A percentile compares a stretch with the other conserved stretches of the same genome.
phyloP scores from a whole-genome alignment of 75 land plant species.

The Sequoiadendron giganteum region DNA sequence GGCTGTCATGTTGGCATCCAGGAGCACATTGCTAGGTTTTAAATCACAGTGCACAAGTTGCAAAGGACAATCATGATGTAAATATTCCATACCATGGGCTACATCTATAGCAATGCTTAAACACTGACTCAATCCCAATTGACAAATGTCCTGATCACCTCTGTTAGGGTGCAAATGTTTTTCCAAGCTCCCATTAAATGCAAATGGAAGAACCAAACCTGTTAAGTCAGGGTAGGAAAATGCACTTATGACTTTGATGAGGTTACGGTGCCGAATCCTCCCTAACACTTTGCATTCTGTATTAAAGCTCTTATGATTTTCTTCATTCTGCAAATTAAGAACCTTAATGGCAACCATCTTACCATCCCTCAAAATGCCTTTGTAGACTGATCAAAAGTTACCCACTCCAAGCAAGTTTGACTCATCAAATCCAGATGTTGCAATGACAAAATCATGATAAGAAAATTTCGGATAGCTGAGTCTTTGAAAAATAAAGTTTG shows the following conservation, averaged over 20 bases:
- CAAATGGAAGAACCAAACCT: slow-evolving; percentile 36
- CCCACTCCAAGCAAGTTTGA: slow-evolving; percentile 24
- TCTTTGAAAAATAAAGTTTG: not conserved
- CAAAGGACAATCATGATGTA: slow-evolving; percentile 33
- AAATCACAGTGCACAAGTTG: slow-evolving; percentile 48
- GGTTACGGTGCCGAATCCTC: slow-evolving; percentile 47
- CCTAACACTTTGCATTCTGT: slow-evolving; percentile 49
- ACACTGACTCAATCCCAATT: slow-evolving; percentile 2
- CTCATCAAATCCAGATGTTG: slow-evolving; percentile 32
- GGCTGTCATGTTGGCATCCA: slow-evolving; percentile 38
- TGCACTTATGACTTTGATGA: slow-evolving; percentile 45
- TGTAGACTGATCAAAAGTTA: slow-evolving; percentile 28
- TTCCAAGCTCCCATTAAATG: slow-evolving; percentile 15
- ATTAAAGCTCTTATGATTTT: slow-evolving; percentile 23
- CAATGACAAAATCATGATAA: slow-evolving; percentile 25
- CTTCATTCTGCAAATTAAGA: slow-evolving; percentile 16
- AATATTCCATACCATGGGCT: slow-evolving; percentile 35
- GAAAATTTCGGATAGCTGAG: slow-evolving; percentile 16
- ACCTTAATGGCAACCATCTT: slow-evolving; percentile 28
- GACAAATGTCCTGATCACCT: slow-evolving; percentile 29
- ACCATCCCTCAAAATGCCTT: slow-evolving; percentile 14
- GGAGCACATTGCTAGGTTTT: slow-evolving; percentile 52
- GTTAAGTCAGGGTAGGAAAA: slow-evolving; percentile 45
- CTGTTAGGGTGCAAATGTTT: slow-evolving; percentile 17
- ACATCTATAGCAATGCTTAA: slow-evolving; percentile 23